Evolutionary conservation across 495 filamentous ascomycete genomes (phyloP).

Genomic region (Hypoxylon lienhwacheense): DNA sequence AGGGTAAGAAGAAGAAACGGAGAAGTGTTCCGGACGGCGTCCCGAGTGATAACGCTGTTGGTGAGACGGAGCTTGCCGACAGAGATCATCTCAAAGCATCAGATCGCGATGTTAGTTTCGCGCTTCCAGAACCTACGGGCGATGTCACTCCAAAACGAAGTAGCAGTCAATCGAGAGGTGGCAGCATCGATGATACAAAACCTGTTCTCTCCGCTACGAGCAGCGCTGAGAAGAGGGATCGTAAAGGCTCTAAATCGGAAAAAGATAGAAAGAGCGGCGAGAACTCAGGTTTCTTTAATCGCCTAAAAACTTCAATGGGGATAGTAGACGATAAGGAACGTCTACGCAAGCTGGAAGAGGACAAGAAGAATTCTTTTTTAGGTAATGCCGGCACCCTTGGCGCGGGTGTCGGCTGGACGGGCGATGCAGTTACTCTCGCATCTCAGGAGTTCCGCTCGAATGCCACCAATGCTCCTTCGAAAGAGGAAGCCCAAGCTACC

Average conservation of each 20-base stretch:
- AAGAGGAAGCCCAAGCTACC: slow-evolving; percentile 25
- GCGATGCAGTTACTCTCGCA: slow-evolving; percentile 47
- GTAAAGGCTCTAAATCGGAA: slow-evolving; percentile 35
- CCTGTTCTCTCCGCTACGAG: slow-evolving; percentile 44
- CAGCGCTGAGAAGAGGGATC: slow-evolving; percentile 25
- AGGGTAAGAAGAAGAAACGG: slow-evolving; percentile 29
- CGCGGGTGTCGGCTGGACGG: slow-evolving; percentile 60
- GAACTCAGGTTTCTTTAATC: slow-evolving; percentile 42
- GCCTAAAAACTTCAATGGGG: slow-evolving; percentile 40
- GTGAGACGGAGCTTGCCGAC: slow-evolving; percentile 37
- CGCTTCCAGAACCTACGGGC: slow-evolving; percentile 45
- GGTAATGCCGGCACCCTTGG: slow-evolving; percentile 63
- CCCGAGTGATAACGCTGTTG: slow-evolving; percentile 8
- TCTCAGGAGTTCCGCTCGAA: slow-evolving; percentile 46
- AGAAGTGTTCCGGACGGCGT: slow-evolving; percentile 19
- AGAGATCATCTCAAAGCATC: slow-evolving; percentile 33
- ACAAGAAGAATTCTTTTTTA: slow-evolving; percentile 61
- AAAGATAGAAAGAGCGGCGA: slow-evolving; percentile 38
- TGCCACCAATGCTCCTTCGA: slow-evolving; percentile 44
- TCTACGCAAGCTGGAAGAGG: slow-evolving; percentile 33
- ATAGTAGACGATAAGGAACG: slow-evolving; percentile 33
- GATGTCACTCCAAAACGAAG: slow-evolving; percentile 40
- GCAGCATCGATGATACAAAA: slow-evolving; percentile 45
- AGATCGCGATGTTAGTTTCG: slow-evolving; percentile 47
- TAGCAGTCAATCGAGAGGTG: slow-evolving; percentile 23